Conservation (phyloP, 495 filamentous ascomycete species). For the Penicillium maclennaniae region DNA sequence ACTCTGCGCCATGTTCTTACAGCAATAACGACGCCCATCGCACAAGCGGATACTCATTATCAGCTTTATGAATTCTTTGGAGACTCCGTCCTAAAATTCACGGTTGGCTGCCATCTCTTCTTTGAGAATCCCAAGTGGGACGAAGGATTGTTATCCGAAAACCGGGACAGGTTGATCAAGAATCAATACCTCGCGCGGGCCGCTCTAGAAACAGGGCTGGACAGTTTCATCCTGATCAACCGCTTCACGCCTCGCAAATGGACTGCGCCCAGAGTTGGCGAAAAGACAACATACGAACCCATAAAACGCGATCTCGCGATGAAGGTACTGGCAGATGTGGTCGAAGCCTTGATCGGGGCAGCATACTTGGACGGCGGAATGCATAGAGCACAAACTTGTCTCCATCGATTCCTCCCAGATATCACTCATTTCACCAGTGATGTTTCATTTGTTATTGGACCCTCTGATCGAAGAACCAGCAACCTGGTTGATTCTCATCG, state of each 20-base stretch:
- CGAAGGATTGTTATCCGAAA: constrained; percentile 70
- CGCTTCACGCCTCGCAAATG: constrained; percentile 68
- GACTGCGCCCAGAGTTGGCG: constrained; percentile 58
- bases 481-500: constrained; percentile 10
- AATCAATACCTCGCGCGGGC: constrained; percentile 67
- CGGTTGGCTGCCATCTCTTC: constrained; percentile 62
- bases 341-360: constrained; percentile 82
- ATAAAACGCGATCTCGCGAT: constrained; percentile 52
- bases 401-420: constrained; percentile 63
- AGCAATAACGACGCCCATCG: constrained; percentile 66
- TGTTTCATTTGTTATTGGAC: background rate
- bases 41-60: constrained; percentile 64
- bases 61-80: constrained; percentile 88
- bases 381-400: constrained; percentile 57
- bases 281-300: constrained; percentile 21
- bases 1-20: constrained; percentile 59
- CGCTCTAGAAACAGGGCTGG: constrained; percentile 59
- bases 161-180: constrained; percentile 66
- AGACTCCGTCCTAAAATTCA: constrained; percentile 79
- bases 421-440: constrained; percentile 29
- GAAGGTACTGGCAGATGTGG: constrained; percentile 85
- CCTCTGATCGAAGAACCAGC: constrained; percentile 1
- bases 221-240: constrained; percentile 68
- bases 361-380: constrained; percentile 67
- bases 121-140: constrained; percentile 66